Conservation (phyloP, 352 stramenopile species). For the Aphanomyces astaci region DNA sequence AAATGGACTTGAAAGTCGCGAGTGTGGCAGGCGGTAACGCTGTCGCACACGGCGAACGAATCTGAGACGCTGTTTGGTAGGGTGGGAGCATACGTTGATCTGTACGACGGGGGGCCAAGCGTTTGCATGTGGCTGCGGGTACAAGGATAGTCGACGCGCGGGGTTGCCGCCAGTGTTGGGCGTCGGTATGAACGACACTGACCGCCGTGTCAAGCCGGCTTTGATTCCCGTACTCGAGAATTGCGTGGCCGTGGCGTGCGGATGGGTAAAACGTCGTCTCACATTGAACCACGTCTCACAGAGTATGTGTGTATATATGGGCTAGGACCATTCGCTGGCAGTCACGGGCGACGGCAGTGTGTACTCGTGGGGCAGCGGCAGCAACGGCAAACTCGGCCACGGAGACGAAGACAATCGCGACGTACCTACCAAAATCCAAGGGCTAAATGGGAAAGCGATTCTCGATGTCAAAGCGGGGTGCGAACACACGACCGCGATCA, state of each 20-base stretch:
- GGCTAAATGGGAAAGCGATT: constrained; percentile 41
- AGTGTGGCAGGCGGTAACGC: constrained; percentile 39
- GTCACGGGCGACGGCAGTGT: constrained; percentile 45
- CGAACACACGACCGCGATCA: constrained; percentile 57
- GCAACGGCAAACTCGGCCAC: constrained; percentile 76
- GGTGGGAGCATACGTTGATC: constrained; percentile 80
- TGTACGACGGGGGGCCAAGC: constrained; percentile 51
- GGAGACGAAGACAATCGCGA: constrained; percentile 74
- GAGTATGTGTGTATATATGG: too few species aligned
- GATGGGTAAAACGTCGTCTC: constrained; percentile 32
- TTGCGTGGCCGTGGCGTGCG: constrained; percentile 52
- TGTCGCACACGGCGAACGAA: not conserved
- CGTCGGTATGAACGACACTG: constrained; percentile 45
- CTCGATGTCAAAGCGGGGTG: constrained; percentile 71
- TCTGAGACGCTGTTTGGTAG: not conserved
- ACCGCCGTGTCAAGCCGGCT: constrained; percentile 52
- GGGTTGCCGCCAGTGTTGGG: constrained; percentile 75
- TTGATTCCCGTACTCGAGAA: constrained; percentile 47
- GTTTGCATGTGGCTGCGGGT: constrained; percentile 70
- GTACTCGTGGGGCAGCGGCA: constrained; percentile 73
- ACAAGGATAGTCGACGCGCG: constrained; percentile 75
- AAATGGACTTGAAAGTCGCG: constrained; percentile 38
- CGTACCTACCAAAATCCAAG: constrained; percentile 42
- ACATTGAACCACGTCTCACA: too few species aligned
- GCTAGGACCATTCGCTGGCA: constrained; percentile 64